Base-by-base conservation (phyloP, 1,284 basidiomycete genomes). In the Grifola frondosa region DNA sequence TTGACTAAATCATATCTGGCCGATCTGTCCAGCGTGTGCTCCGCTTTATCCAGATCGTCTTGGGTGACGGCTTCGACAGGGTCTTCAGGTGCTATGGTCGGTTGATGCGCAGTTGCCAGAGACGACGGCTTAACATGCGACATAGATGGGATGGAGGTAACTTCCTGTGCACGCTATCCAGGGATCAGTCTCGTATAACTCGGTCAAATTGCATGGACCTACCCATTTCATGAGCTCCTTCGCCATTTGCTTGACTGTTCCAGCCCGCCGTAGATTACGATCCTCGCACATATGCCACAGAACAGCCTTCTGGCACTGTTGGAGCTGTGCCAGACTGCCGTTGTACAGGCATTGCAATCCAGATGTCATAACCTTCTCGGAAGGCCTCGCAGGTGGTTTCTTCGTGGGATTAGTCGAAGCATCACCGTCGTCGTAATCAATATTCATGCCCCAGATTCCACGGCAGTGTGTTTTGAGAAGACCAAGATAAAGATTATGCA, bases 401-500 rank as follows among this genome's bases (percentile, higher is more conserved):
- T 31, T 5, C 10, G 6, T 32, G 6, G 40, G 32, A n/a, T 15
- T 29, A 9, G 28, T 25, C 24, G 16, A n/a, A 22, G 53, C 50
- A 39, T 58, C 53, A 6, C 52, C 49, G 10, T 60, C 58, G n/a
- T 43, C 37, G n/a, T 34, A n/a, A 11, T 43, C 37, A 2, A 46
- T 30, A 34, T 59, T 52, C 37, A 68, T 57, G 5, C 59, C 49
- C 48, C 63, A 64, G 6, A 65, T 40, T 1, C 40, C 22, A 10
- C 56, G 49, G 36, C 53, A 54, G 37, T 68, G 65, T 15, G 30
- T 26, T 33, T 35, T 36, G 15, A 64, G 37, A 6, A 58, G 30
- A 17, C 60, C 58, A 0, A 68, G 56, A 28, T 59, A 62, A 1
- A 60, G 46, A 3, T 52, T 54, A 42, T 70, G 68, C 66, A 71